These are phyloP conservation scores for Irpex lacteus DNA, from an alignment of 1,284 basidiomycete genomes.

Conservation along the genomic window DNA sequence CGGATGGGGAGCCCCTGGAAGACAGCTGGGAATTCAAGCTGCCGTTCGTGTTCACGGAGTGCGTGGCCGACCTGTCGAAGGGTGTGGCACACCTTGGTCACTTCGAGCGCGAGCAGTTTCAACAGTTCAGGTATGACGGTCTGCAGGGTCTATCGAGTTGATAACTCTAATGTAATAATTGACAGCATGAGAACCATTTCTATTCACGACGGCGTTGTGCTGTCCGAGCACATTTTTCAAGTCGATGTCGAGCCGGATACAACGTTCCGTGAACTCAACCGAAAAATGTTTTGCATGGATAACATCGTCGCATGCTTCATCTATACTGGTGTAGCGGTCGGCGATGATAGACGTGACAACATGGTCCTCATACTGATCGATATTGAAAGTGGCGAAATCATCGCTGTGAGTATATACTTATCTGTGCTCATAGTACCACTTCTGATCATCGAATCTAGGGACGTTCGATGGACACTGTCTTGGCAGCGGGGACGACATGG, in stretches of 20 bases:
- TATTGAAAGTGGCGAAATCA: background rate
- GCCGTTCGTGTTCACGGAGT: background rate
- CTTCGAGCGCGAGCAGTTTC: background rate
- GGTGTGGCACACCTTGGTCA: background rate
- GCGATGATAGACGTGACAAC: background rate
- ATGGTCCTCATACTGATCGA: background rate
- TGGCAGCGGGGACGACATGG: background rate
- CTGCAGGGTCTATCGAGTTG: too few species aligned
- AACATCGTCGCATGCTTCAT: background rate
- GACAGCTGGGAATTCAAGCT: background rate
- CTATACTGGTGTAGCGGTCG: too few species aligned
- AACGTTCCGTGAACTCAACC: background rate
- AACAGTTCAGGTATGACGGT: background rate
- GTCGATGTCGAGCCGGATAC: background rate
- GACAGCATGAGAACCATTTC: background rate
- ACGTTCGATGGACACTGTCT: background rate
- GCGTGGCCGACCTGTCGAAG: background rate
- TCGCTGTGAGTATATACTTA: background rate
- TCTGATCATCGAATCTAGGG: background rate
- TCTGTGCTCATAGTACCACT: background rate
- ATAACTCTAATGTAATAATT: background rate
- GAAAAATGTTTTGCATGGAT: background rate
- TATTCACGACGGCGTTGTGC: background rate
- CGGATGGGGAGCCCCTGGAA: background rate
- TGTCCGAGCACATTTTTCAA: background rate